Conservation (phyloP, 2,329 filamentous ascomycete species). For the Elsinoe australis region DNA sequence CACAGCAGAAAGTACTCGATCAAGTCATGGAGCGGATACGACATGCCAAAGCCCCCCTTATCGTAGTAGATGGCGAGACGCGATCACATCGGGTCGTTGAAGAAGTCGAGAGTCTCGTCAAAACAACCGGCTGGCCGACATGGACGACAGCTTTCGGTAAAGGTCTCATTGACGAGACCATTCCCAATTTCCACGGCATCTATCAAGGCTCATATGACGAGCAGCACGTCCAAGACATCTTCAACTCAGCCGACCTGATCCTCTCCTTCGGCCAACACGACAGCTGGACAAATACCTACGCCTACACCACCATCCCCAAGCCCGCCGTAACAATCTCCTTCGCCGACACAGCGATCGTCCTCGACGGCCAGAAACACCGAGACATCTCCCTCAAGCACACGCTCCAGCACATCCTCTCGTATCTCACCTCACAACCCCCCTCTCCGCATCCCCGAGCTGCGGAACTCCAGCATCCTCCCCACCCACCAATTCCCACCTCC, state of each 20-base stretch:
- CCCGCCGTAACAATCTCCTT: slow-evolving; percentile 27
- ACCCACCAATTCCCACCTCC: background rate
- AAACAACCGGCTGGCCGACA: slow-evolving; percentile 42
- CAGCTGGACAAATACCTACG: slow-evolving; percentile 27
- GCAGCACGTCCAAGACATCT: slow-evolving; percentile 20
- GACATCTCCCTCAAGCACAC: slow-evolving; percentile 58
- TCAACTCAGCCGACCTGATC: slow-evolving; percentile 24
- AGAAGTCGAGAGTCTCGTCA: slow-evolving; percentile 21
- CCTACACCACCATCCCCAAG: slow-evolving; percentile 27
- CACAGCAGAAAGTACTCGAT: slow-evolving; percentile 16
- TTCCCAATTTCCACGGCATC: slow-evolving; percentile 22
- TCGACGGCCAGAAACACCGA: slow-evolving; percentile 64
- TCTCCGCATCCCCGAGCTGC: slow-evolving; percentile 21
- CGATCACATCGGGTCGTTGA: slow-evolving; percentile 19
- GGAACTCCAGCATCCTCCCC: slow-evolving; percentile 19
- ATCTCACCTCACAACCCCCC: slow-evolving; percentile 49
- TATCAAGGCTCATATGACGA: slow-evolving; percentile 24
- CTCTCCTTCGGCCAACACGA: slow-evolving; percentile 21
- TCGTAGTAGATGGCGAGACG: slow-evolving; percentile 25
- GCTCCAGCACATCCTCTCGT: slow-evolving; percentile 59
- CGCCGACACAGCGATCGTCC: slow-evolving; percentile 55
- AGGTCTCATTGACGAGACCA: slow-evolving; percentile 43
- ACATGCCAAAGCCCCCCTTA: slow-evolving; percentile 18
- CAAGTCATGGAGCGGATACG: slow-evolving; percentile 17
- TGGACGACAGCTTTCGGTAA: slow-evolving; percentile 45